phyloP scores from a whole-genome alignment of 2,329 filamentous ascomycete genomes.

The Penicillium digitatum region DNA sequence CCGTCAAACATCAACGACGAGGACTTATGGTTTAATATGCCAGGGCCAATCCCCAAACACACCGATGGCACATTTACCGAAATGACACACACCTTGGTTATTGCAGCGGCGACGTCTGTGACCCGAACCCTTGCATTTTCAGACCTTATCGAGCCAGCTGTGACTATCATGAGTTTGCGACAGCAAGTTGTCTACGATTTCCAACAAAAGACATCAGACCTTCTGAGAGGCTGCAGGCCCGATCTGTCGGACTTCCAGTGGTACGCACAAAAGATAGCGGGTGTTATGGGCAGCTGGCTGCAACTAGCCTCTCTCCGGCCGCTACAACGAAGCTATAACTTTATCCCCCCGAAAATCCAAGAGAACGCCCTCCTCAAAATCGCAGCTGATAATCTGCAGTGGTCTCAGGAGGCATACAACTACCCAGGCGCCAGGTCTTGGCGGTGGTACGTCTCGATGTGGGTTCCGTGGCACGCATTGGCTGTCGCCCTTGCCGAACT shows the following conservation, averaged over 20 bases:
- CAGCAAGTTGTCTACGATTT: slow-evolving; percentile 28
- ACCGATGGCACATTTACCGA: slow-evolving; percentile 27
- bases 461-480: slow-evolving; percentile 34
- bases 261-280: slow-evolving; percentile 22
- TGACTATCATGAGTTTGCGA: slow-evolving; percentile 23
- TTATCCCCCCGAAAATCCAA: slow-evolving; percentile 24
- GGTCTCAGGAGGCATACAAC: slow-evolving; percentile 15
- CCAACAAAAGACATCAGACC: slow-evolving; percentile 18
- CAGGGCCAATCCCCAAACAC: slow-evolving; percentile 13
- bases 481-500: slow-evolving; percentile 33
- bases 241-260: slow-evolving; percentile 25
- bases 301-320: slow-evolving; percentile 31
- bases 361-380: slow-evolving; percentile 25
- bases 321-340: slow-evolving; percentile 22
- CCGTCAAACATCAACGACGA: slow-evolving; percentile 31
- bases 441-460: slow-evolving; percentile 29
- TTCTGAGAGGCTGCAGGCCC: slow-evolving; percentile 21
- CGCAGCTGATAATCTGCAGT: slow-evolving; percentile 25
- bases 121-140: slow-evolving; percentile 25
- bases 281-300: slow-evolving; percentile 24
- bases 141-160: slow-evolving; percentile 21
- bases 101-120: slow-evolving; percentile 22
- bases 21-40: slow-evolving; percentile 27
- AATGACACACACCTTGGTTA: slow-evolving; percentile 25
- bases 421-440: slow-evolving; percentile 23